Base-by-base conservation (phyloP, 495 filamentous ascomycete species). In the Hypoxylon rickii region DNA sequence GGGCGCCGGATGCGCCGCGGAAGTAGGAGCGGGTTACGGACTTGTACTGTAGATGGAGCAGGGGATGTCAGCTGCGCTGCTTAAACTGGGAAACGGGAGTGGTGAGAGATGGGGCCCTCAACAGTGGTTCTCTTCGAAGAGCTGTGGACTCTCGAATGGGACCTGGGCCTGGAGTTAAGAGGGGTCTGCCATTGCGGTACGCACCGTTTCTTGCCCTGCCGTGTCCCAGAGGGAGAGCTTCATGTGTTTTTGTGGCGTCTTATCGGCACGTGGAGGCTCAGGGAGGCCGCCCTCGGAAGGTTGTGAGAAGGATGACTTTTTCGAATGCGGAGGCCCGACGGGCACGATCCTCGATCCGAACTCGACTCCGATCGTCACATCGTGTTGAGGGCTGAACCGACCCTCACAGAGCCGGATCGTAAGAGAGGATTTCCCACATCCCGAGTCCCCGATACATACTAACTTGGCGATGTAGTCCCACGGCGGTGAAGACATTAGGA, bases 391-490 rank as follows among this genome's bases (percentile, higher is more conserved):
- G 45, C 87, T 88, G 78, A 97, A 97, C 63, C 93, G 92, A 48
- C 92, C 93, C 81, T 97, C 93, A 76, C 93, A 97, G 58, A 97
- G 88, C 19, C 93, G 90, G 71, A 97, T 90, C 13, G 93, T 96
- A 57, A 97, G 84, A 1, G 76, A 79, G 33, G 88, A 92, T 77
- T 97, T 97, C 55, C 93, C 93, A 64, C 89, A 93, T 59, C 90
- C 94, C 13, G 86, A 90, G 74, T 97, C 94, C 69, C 94, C 94
- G 67, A 98, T 91, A 75, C 90, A 95, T 68, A 97, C 92, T 66
- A 98, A 88, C 76, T 97, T 97, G 71, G 92, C 92, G 68, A 97
- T 97, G 78, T 96, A 97, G 76, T 97, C 90, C 92, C 92, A 97
- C 78, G 92, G 76, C 46, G 69, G 65, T 40, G 80, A 80, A 69